Conservation (phyloP, 148 eudicot genomes). For the Fagopyrum tataricum region DNA sequence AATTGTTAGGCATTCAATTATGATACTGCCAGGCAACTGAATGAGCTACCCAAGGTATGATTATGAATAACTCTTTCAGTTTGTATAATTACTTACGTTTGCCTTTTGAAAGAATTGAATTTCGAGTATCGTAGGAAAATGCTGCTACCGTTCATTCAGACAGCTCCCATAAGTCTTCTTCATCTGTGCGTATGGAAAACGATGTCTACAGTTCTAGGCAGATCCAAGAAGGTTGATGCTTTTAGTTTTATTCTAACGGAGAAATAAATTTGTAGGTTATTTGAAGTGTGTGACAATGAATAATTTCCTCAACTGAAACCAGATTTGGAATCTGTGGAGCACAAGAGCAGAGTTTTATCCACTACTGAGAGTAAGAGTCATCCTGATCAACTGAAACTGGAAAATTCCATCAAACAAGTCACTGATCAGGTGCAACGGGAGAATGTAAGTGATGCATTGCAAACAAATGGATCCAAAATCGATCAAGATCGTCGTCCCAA, state of each 20-base stretch:
- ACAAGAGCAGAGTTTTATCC: slow-evolving; percentile 27
- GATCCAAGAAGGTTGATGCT: slow-evolving; percentile 44
- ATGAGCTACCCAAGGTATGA: slow-evolving; percentile 62
- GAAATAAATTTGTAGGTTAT: background rate
- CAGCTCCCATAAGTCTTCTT: slow-evolving; percentile 20
- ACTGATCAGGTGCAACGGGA: slow-evolving; percentile 23
- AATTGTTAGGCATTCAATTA: slow-evolving; percentile 38
- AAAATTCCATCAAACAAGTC: slow-evolving; percentile 50
- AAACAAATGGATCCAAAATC: slow-evolving; percentile 16
- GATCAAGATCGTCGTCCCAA: background rate
- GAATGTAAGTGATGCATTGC: slow-evolving; percentile 1
- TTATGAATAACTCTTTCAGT: background rate
- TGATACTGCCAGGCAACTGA: slow-evolving; percentile 35
- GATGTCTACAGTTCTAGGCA: slow-evolving; percentile 40
- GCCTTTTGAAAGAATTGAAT: background rate
- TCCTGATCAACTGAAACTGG: slow-evolving; percentile 14
- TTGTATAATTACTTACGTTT: background rate
- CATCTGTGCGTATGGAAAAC: slow-evolving; percentile 10
- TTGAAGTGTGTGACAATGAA: background rate
- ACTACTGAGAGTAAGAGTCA: slow-evolving; percentile 16
- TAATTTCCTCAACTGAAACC: slow-evolving; percentile 9
- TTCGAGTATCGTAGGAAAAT: slow-evolving; percentile 40
- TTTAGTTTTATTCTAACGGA: background rate
- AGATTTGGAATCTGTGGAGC: slow-evolving; percentile 29
- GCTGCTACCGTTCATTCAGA: slow-evolving; percentile 32